Percentiles rank a stretch among this genome's conserved stretches.
phyloP scores from a whole-genome alignment of 345 rosid genomes.

The Gossypium bickii region DNA sequence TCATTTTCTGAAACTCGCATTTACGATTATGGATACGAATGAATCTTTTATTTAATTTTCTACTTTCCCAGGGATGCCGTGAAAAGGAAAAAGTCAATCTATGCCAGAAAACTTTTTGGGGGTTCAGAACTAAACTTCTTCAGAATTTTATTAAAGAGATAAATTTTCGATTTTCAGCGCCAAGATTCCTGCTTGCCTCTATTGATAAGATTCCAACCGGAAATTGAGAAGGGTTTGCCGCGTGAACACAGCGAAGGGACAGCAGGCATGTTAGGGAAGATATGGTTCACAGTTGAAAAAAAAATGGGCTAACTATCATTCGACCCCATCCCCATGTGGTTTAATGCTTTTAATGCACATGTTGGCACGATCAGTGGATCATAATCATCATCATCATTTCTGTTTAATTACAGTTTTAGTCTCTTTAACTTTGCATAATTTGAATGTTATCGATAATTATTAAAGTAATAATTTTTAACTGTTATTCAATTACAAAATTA shows the following conservation, averaged over 20 bases:
- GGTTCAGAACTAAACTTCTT: too few species aligned
- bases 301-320: neutral
- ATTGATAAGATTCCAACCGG: too few species aligned
- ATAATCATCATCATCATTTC: neutral
- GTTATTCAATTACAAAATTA: too few species aligned
- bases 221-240: conserved; percentile 9
- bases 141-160: too few species aligned
- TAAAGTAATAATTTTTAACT: too few species aligned
- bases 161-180: too few species aligned
- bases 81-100: neutral
- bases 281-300: neutral
- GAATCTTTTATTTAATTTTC: neutral
- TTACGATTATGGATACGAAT: neutral
- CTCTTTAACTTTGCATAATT: too few species aligned
- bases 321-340: conserved; percentile 29
- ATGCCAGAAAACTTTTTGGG: too few species aligned
- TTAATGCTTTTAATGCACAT: conserved; percentile 30
- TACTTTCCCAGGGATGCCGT: neutral
- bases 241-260: conserved; percentile 30
- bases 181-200: too few species aligned
- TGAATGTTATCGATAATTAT: too few species aligned
- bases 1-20: neutral
- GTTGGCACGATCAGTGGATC: conserved; percentile 20
- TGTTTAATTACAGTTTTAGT: too few species aligned
- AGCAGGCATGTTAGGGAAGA: conserved; percentile 16